These are phyloP conservation scores for Microglena sp. DNA, from an alignment of 139 green algal genomes.

Conservation along the genomic window DNA sequence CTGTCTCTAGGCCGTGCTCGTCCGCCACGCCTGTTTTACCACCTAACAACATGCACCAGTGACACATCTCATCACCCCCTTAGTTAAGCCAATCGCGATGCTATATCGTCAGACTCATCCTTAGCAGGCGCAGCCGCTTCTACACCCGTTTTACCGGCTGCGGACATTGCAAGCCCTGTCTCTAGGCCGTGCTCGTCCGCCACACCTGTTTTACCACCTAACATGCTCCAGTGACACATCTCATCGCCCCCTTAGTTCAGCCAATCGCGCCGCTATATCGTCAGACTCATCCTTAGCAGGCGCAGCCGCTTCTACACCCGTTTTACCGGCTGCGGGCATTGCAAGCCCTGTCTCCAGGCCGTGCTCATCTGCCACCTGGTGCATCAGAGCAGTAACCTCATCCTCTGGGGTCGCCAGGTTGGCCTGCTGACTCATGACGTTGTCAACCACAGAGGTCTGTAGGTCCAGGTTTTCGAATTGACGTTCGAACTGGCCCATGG, in stretches of 20 bases:
- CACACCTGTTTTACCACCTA: too few relatives aligned
- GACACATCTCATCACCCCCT: slow-evolving; percentile 9
- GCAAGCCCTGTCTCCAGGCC: slow-evolving; percentile 3
- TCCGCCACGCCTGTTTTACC: too few relatives aligned
- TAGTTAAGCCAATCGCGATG: slow-evolving; percentile 3
- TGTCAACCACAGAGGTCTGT: slow-evolving; percentile 79
- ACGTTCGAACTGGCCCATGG: slow-evolving; percentile 92
- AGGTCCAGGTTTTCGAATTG: slow-evolving; percentile 97
- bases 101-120: slow-evolving; percentile 5
- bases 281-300: slow-evolving; percentile 2
- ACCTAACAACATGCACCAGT: too few relatives aligned
- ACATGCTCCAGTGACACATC: too few relatives aligned
- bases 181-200: slow-evolving; percentile 12
- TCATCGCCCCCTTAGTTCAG: slow-evolving; percentile 9
- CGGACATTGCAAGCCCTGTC: slow-evolving; percentile 4
- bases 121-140: neutral
- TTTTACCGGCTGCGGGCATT: slow-evolving; percentile 5
- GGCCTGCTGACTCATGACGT: slow-evolving; percentile 81
- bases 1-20: slow-evolving; percentile 9
- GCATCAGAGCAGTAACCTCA: slow-evolving; percentile 83
- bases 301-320: neutral
- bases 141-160: neutral
- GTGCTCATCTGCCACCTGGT: slow-evolving; percentile 42
- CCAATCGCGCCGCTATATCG: neutral
- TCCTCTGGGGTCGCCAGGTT: slow-evolving; percentile 85